Conservation (phyloP, 352 stramenopile genomes). For the Plasmopara muralis region DNA sequence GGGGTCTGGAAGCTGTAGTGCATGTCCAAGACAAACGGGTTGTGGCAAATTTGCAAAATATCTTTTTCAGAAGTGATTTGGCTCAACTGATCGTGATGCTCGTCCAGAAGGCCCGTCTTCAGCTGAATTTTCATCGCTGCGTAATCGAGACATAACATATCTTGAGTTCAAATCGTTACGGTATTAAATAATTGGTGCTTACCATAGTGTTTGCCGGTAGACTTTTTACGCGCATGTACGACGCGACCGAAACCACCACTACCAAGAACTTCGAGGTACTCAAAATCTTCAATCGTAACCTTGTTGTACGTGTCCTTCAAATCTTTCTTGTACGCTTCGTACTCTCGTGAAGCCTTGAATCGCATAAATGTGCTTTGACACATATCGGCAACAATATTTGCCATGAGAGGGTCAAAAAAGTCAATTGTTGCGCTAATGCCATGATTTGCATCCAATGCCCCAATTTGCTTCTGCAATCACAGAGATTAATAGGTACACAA, state of each 20-base stretch:
- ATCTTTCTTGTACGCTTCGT: constrained; percentile 66
- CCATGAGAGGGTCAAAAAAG: constrained; percentile 67
- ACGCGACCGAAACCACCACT: constrained; percentile 89
- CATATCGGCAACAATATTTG: constrained; percentile 67
- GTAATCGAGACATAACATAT: constrained; percentile 3
- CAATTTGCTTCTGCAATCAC: constrained; percentile 52
- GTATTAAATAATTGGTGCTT: neutral
- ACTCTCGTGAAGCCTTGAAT: constrained; percentile 67
- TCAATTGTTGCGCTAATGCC: constrained; percentile 39
- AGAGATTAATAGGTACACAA: too few relatives aligned
- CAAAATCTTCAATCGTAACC: constrained; percentile 76
- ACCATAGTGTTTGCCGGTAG: constrained; percentile 87
- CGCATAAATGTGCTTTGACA: constrained; percentile 76
- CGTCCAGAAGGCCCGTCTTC: constrained; percentile 83
- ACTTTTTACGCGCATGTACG: constrained; percentile 86
- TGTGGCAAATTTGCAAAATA: constrained; percentile 81
- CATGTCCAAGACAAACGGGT: constrained; percentile 87
- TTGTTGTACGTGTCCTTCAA: constrained; percentile 86
- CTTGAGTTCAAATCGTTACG: neutral
- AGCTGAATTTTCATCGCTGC: constrained; percentile 89
- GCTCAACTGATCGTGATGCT: constrained; percentile 74
- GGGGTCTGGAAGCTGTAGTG: constrained; percentile 88
- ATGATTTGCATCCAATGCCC: constrained; percentile 35
- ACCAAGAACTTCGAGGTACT: constrained; percentile 80
- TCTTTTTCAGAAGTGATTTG: constrained; percentile 88